phyloP scores from a whole-genome alignment of 441 rosid species.

The Erodium texanum region DNA sequence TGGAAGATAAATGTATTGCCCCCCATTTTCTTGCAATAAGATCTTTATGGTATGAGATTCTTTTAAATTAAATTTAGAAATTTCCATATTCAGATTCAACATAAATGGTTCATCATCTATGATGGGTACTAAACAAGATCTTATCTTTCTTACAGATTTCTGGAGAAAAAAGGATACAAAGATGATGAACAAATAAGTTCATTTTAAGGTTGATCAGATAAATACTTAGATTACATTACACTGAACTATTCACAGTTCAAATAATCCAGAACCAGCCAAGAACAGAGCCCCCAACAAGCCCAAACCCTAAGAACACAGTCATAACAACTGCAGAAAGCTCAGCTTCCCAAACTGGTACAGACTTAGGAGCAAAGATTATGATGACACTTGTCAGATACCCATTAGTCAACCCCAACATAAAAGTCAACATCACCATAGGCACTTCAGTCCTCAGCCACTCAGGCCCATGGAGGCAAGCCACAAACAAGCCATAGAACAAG shows the following conservation, averaged over 20 bases:
- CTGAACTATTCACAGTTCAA: slow-evolving; percentile 15
- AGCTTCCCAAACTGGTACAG: slow-evolving; percentile 52
- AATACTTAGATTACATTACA: slow-evolving; percentile 13
- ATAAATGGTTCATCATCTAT: too few species aligned
- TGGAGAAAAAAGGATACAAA: neutral
- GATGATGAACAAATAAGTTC: too few species aligned
- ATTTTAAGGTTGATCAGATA: neutral
- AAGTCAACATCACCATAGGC: slow-evolving; percentile 48
- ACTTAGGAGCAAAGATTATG: slow-evolving; percentile 69
- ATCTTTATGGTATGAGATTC: neutral
- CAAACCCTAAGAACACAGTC: slow-evolving; percentile 62
- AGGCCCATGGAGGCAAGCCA: slow-evolving; percentile 65
- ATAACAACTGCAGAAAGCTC: slow-evolving; percentile 67
- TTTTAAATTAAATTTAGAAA: neutral
- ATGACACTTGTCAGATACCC: slow-evolving; percentile 74
- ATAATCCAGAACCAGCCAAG: slow-evolving; percentile 82
- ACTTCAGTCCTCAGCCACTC: slow-evolving; percentile 59
- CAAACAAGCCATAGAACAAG: slow-evolving; percentile 58
- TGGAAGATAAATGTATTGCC: too few species aligned
- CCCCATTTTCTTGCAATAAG: too few species aligned
- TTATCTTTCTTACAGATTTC: neutral
- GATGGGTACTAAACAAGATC: neutral
- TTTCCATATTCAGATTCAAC: too few species aligned
- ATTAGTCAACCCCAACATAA: slow-evolving; percentile 59
- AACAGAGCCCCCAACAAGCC: slow-evolving; percentile 63